phyloP scores from a whole-genome alignment of 352 stramenopile genomes.

The Globisporangium spinosum region DNA sequence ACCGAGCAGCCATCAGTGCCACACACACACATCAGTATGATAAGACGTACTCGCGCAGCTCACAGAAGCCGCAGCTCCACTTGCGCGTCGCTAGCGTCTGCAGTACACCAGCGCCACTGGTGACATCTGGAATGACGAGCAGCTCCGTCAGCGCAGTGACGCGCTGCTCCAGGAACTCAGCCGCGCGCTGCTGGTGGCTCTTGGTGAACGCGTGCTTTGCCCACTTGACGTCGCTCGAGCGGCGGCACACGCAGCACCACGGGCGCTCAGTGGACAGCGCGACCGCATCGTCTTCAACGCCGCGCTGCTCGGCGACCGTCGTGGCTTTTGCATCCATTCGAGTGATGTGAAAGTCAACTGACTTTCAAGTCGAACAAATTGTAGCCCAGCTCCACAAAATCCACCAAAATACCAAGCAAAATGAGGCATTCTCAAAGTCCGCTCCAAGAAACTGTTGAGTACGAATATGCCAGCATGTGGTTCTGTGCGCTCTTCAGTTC shows the following conservation, averaged over 20 bases:
- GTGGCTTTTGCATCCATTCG: neutral
- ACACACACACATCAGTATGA: neutral
- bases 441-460: neutral
- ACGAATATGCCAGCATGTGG: neutral
- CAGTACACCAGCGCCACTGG: neutral
- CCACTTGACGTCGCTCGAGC: constrained; percentile 62
- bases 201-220: constrained; percentile 63
- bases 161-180: constrained; percentile 37
- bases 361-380: too few relatives aligned
- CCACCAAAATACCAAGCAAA: too few relatives aligned
- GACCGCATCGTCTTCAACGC: neutral
- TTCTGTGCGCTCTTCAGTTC: neutral
- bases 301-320: neutral
- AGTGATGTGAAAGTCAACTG: neutral
- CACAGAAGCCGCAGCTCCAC: constrained; percentile 51
- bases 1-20: neutral
- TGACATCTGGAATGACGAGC: neutral
- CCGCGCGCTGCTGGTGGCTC: constrained; percentile 43
- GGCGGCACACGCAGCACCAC: constrained; percentile 55
- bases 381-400: too few relatives aligned
- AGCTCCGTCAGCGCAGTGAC: constrained; percentile 21
- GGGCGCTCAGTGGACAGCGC: constrained; percentile 24
- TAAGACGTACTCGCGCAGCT: constrained; percentile 20
- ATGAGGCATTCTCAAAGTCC: too few relatives aligned
- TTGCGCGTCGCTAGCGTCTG: neutral